Percentiles rank a stretch among this genome's conserved stretches.
These are phyloP conservation scores for Talaromyces nanjingensis DNA, from an alignment of 495 filamentous ascomycete genomes.

Conservation along the genomic window DNA sequence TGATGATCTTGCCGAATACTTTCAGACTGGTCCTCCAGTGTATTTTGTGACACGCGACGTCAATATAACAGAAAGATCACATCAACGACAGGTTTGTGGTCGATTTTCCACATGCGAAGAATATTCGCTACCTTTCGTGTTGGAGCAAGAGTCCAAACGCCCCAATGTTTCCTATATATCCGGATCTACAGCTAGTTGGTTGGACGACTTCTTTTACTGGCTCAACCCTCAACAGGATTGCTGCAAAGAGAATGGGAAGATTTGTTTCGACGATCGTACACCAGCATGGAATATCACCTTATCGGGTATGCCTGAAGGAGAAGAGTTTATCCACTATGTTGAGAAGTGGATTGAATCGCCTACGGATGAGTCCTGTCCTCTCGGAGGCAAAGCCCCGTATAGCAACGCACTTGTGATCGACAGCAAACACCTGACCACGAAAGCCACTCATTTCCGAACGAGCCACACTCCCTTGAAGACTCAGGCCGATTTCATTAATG, in stretches of 20 bases:
- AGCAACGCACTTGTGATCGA: slow-evolving; percentile 80
- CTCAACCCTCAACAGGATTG: slow-evolving; percentile 83
- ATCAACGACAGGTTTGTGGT: slow-evolving; percentile 84
- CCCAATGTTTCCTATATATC: slow-evolving; percentile 84
- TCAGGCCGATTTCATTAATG: slow-evolving; percentile 89
- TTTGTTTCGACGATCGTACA: slow-evolving; percentile 70
- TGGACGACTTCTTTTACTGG: slow-evolving; percentile 96
- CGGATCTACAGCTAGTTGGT: slow-evolving; percentile 90
- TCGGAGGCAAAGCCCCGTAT: slow-evolving; percentile 84
- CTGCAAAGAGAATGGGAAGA: slow-evolving; percentile 58
- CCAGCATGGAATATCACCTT: slow-evolving; percentile 85
- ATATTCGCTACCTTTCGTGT: slow-evolving; percentile 74
- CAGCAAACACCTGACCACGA: slow-evolving; percentile 50
- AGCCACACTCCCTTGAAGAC: slow-evolving; percentile 76
- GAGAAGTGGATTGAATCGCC: slow-evolving; percentile 74
- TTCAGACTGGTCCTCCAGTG: slow-evolving; percentile 85
- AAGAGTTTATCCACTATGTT: slow-evolving; percentile 81
- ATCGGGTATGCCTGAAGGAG: slow-evolving; percentile 82
- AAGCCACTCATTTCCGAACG: slow-evolving; percentile 85
- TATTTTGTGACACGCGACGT: slow-evolving; percentile 87
- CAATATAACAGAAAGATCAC: slow-evolving; percentile 62
- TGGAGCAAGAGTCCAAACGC: slow-evolving; percentile 89
- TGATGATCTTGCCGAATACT: slow-evolving; percentile 88
- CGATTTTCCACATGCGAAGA: slow-evolving; percentile 82
- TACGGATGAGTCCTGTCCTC: slow-evolving; percentile 73